These are phyloP conservation scores for Candida peoriensis DNA, from an alignment of 805 yeast species.

Conservation along the genomic window DNA sequence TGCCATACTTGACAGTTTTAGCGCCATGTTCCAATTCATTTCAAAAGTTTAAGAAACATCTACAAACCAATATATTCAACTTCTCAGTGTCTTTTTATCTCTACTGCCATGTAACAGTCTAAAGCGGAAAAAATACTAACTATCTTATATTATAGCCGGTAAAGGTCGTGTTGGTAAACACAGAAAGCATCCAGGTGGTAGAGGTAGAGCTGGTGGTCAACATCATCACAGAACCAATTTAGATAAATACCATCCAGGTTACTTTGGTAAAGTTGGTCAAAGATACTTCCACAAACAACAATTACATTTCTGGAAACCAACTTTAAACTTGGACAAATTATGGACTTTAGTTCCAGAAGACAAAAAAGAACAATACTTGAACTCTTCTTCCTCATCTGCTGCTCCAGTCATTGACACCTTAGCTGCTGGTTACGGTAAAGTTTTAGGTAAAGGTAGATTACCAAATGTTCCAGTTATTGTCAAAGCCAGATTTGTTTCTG, in stretches of 20 bases:
- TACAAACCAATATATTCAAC: too few relatives aligned
- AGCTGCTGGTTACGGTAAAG: constrained; percentile 99
- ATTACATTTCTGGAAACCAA: constrained; percentile 96
- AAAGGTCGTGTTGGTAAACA: constrained; percentile 99
- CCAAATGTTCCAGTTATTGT: constrained; percentile 98
- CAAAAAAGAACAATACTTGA: constrained; percentile 89
- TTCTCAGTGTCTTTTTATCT: not conserved
- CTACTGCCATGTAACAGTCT: too few relatives aligned
- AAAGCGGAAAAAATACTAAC: constrained; percentile 26
- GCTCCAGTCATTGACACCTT: constrained; percentile 99
- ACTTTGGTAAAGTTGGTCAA: constrained; percentile 99
- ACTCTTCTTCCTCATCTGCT: constrained; percentile 76
- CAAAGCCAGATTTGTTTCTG: constrained; percentile 98
- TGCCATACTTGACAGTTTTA: too few relatives aligned
- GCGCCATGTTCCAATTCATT: too few relatives aligned
- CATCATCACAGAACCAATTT: constrained; percentile 99
- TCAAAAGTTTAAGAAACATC: too few relatives aligned
- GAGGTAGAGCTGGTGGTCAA: constrained; percentile 99
- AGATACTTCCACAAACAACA: constrained; percentile 97
- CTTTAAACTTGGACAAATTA: constrained; percentile 95
- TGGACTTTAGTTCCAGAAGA: constrained; percentile 95
- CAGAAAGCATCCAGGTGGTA: constrained; percentile 99
- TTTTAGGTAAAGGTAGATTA: constrained; percentile 97
- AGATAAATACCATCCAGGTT: constrained; percentile 99
- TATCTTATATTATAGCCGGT: constrained; percentile 76